A percentile compares a stretch with the other conserved stretches of the same genome.
Conservation (phyloP, 2,329 filamentous ascomycete species). For the Mycogone perniciosa region DNA sequence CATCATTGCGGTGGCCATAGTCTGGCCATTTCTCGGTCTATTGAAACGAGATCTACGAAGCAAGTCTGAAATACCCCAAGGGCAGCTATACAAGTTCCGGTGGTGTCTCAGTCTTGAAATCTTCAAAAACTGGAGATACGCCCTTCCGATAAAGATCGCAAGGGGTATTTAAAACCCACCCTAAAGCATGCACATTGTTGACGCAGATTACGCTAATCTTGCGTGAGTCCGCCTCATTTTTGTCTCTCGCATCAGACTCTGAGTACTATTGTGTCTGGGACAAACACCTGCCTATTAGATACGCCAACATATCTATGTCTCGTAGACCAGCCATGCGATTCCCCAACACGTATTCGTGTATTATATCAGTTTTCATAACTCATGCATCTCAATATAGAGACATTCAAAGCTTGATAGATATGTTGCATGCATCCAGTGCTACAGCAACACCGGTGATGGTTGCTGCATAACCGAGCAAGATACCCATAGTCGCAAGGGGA, state of each 20-base stretch:
- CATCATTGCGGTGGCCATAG: too few species aligned
- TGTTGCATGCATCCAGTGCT: conserved; percentile 54
- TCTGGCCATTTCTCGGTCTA: too few species aligned
- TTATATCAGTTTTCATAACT: background rate
- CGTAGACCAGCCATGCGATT: too few species aligned
- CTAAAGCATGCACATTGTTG: too few species aligned
- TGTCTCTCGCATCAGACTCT: too few species aligned
- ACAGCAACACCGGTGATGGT: conserved; percentile 63
- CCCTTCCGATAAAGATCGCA: too few species aligned
- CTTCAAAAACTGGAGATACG: background rate
- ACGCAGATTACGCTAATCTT: too few species aligned
- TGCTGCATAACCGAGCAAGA: conserved; percentile 67
- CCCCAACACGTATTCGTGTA: too few species aligned
- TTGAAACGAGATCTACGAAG: too few species aligned
- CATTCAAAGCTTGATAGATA: conserved; percentile 62
- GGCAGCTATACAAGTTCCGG: background rate
- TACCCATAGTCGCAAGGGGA: conserved; percentile 59
- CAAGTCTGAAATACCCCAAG: too few species aligned
- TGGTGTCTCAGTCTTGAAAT: background rate
- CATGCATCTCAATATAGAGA: background rate
- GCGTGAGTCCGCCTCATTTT: too few species aligned
- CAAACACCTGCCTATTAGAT: background rate
- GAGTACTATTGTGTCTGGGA: background rate
- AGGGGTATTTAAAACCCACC: too few species aligned
- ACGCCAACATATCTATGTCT: background rate